Evolutionary conservation across 1,284 basidiomycete genomes (phyloP), one percentile per base, ranked within the genome.

Genomic region (Ceratobasidium sp.): DNA sequence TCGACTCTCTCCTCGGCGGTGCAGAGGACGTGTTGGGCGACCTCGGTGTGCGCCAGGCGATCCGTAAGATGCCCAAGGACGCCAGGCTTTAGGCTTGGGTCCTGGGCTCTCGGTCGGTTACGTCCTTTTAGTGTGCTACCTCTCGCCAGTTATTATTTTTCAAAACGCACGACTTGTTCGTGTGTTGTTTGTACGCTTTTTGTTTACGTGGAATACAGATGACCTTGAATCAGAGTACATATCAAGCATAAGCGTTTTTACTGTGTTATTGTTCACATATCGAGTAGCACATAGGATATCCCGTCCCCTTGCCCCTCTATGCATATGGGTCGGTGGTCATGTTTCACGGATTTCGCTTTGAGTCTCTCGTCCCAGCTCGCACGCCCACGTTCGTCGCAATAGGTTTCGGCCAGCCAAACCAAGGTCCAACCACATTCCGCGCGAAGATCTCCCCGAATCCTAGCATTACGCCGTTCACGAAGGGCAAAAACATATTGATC

Each of bases 401-500:
- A 22, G 75, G 65, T 29, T 75, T 76, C 36, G 73, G 73, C 80
- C 83, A 84, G 3, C 84, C 80, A 72, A 84, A 80, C 86, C 92
- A 94, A 19, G 87, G 86, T 65, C 91, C 87, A 22, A 98, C 84
- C 17, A 95, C 88, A 76, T 96, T 92, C 82, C 96, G 91, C 22
- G 97, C 97, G 80, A 98, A 97, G 75, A 99, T 96, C 84, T 99
- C 97, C 29, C 97, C 97, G 80, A 99, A 97, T 11, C 97, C 97
- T 60, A 99, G 90, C 95, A 99, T 98, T 79, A 99, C 93, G 33
- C 97, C 97, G 81, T 99, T 99, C 60, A 99, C 89, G 82, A 99
- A 99, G 0, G 97, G 97, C 53, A 99, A 86, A 1, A 96, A 83
- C 75, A 99, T 83, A 82, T 99, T 99, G 84, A 99, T 96, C 48